Evolutionary conservation across 2,329 filamentous ascomycete genomes (phyloP), one percentile per base, ranked within the genome.

Genomic region (Aspergillus quadricinctus): DNA sequence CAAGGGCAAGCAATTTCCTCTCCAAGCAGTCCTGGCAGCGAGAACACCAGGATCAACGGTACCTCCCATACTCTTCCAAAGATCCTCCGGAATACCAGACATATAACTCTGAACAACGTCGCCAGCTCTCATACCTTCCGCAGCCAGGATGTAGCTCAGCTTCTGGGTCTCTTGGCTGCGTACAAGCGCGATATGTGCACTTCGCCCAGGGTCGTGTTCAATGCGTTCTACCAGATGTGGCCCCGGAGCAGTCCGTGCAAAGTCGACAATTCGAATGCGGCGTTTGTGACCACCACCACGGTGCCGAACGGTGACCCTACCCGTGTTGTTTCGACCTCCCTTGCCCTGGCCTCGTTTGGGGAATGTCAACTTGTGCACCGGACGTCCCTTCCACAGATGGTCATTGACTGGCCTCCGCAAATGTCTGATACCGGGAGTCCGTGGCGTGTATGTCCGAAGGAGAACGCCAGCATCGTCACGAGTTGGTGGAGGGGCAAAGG

Each of bases 141-240:
- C 85, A n/a, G 94, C 94, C 57, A 99, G 81, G 62, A 99, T 96
- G 74, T 99, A 99, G 63, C 87, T 90, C 77, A 94, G 87, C 63
- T 82, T 83, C 11, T 86, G 83, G 0, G 88, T 93, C 49, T 85
- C 82, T 62, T 91, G 79, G 66, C 89, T 86, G 50, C 86, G 92
- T 49, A 97, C 69, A 55, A 99, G 81, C 5, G 94, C 94, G 74
- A 99, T 92, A 72, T 99, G 94, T 14, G 93, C 91, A 67, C 87
- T 96, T 52, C 94, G 88, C 63, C 91, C 91, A 0, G 94, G 94
- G 67, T 99, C 95, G 73, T 97, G 92, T 74, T 99, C 94, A 68
- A 99, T 92, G 59, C 94, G 86, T 71, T 97, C 92, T 54, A 99
- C 93, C 17, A 87, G 76, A 66, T 97, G 94, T 61, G 89, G 87